These are phyloP conservation scores for Myriangium duriaei DNA, from an alignment of 2,329 filamentous ascomycete genomes.

Conservation along the genomic window DNA sequence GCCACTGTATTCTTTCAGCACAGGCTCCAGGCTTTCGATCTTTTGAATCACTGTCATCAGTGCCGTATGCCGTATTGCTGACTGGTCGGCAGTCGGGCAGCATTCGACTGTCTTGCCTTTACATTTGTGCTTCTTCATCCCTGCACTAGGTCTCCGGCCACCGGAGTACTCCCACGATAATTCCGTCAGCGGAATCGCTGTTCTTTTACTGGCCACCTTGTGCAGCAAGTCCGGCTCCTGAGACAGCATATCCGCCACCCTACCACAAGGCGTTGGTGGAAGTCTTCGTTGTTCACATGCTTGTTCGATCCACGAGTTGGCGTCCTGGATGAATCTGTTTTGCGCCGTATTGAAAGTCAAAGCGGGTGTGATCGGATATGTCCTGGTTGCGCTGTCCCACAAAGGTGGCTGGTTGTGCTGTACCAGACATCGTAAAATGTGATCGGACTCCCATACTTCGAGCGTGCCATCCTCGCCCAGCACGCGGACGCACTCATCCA, in stretches of 20 bases:
- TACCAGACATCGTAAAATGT: slow-evolving; percentile 68
- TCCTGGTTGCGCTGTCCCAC: slow-evolving; percentile 56
- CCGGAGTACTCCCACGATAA: slow-evolving; percentile 66
- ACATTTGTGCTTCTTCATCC: slow-evolving; percentile 14
- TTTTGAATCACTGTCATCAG: slow-evolving; percentile 68
- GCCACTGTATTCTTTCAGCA: slow-evolving; percentile 67
- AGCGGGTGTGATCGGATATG: slow-evolving; percentile 70
- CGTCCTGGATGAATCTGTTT: slow-evolving; percentile 71
- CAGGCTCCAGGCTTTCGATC: slow-evolving; percentile 73
- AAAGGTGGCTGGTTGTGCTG: slow-evolving; percentile 58
- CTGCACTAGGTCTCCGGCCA: slow-evolving; percentile 26
- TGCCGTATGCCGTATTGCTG: slow-evolving; percentile 65
- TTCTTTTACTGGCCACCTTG: slow-evolving; percentile 58
- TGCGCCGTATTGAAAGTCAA: slow-evolving; percentile 70
- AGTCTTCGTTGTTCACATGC: slow-evolving; percentile 62
- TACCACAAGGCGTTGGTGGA: slow-evolving; percentile 63
- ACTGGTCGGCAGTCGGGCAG: slow-evolving; percentile 40
- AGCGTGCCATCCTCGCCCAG: slow-evolving; percentile 65
- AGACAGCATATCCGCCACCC: slow-evolving; percentile 63
- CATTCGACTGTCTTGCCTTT: slow-evolving; percentile 13
- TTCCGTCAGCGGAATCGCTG: slow-evolving; percentile 79
- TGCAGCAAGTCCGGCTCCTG: slow-evolving; percentile 63
- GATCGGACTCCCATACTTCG: slow-evolving; percentile 84
- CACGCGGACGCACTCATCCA: slow-evolving; percentile 66
- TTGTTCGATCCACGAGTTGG: slow-evolving; percentile 69